phyloP scores from a whole-genome alignment of 2,329 filamentous ascomycete species.

The Parasarocladium wereldwijsianum region DNA sequence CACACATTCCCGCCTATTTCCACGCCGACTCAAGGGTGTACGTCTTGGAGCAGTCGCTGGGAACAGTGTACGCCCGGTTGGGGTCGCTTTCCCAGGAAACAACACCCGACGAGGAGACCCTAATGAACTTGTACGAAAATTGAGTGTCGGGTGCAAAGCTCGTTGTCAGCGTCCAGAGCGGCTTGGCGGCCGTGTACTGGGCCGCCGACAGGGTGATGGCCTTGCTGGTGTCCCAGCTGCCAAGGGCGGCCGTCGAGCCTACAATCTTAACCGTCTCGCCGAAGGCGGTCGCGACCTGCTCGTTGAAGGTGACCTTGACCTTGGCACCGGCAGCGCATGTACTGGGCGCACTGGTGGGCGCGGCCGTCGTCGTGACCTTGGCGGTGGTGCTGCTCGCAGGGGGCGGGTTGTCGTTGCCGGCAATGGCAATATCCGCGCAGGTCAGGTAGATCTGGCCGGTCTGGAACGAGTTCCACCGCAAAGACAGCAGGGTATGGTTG shows the following conservation, averaged over 20 bases:
- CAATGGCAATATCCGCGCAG: constrained; percentile 36
- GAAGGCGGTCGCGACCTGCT: constrained; percentile 26
- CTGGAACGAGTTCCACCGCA: constrained; percentile 40
- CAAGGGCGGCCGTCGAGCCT: constrained; percentile 27
- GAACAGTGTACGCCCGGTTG: constrained; percentile 19
- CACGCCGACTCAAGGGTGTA: constrained; percentile 4
- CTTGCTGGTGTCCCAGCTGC: constrained; percentile 27
- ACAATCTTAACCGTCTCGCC: constrained; percentile 35
- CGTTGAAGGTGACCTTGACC: constrained; percentile 28
- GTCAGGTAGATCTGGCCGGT: constrained; percentile 37
- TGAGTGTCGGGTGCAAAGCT: constrained; percentile 31
- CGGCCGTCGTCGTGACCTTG: constrained; percentile 16
- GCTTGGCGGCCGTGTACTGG: constrained; percentile 35
- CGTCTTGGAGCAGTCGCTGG: constrained; percentile 4
- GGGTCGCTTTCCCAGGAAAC: constrained; percentile 43
- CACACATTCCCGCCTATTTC: constrained; percentile 4
- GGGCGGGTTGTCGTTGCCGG: constrained; percentile 8
- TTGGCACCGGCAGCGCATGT: no score
- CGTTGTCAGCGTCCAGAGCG: constrained; percentile 38
- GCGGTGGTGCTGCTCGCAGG: constrained; percentile 9
- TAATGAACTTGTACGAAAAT: constrained; percentile 47
- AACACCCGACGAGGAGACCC: constrained; percentile 28
- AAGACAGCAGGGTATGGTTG: constrained; percentile 33
- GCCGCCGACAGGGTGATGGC: constrained; percentile 35
- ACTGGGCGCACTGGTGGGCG: no score